Percentiles rank a stretch among this genome's conserved stretches.
phyloP scores from a whole-genome alignment of 2,329 filamentous ascomycete species.

The Botrytis elliptica region DNA sequence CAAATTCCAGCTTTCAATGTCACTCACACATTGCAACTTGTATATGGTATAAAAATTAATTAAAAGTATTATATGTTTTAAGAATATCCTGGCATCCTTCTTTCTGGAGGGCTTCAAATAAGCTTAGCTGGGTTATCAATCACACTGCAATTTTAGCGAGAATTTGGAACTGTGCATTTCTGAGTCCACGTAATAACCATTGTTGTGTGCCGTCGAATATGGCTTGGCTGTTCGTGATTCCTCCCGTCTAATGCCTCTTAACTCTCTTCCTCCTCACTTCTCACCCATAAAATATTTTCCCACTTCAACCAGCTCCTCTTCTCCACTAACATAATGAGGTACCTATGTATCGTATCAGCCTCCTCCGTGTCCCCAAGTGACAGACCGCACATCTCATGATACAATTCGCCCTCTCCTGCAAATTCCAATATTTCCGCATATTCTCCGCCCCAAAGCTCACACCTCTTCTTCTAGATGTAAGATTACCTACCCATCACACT shows the following conservation, averaged over 20 bases:
- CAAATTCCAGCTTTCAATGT: no score
- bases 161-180: background rate
- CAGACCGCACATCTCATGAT: background rate
- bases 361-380: background rate
- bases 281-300: no score
- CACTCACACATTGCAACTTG: no score
- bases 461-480: background rate
- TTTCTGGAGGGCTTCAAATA: no score
- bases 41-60: no score
- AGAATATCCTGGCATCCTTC: no score
- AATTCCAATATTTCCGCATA: background rate
- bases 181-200: rapidly evolving
- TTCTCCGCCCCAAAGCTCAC: background rate
- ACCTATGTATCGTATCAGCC: background rate
- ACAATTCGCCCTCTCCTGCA: background rate
- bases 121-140: background rate
- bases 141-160: background rate
- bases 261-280: no score
- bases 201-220: background rate
- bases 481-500: background rate
- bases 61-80: no score
- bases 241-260: no score
- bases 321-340: background rate
- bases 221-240: no score
- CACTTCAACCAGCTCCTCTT: background rate